Base-by-base conservation (phyloP, 2,329 filamentous ascomycete genomes). In the Pseudohalonectria lignicola region DNA sequence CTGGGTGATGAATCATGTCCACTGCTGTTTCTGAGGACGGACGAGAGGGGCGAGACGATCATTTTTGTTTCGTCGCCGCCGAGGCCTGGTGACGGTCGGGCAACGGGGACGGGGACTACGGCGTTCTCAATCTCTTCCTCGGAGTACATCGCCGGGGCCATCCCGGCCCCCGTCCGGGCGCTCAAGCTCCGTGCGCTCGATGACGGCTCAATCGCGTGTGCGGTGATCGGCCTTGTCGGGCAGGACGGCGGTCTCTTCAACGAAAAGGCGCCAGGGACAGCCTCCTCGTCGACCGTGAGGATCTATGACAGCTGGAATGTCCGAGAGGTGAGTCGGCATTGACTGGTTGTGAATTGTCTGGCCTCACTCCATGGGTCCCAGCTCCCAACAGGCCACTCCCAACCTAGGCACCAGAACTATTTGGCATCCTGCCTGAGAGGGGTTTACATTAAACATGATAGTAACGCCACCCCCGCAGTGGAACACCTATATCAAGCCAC, bases 261-360 rank as follows among this genome's bases (percentile, higher is more conserved):
- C 41, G 51, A 53, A 5, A 45, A 56, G 34, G n/a, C n/a, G n/a
- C n/a, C n/a, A n/a, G n/a, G n/a, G n/a, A 39, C 38, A 3, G 44
- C 43, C 6, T 42, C 49, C 23, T 48, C 43, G 26, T 41, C 39
- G 11, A 52, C 53, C 2, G 59, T 49, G 4, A 53, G 51, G 21
- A 49, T 62, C 9, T 61, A 58, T 40, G 56, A 62, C 39, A 51
- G 46, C 1, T 53, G 50, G 36, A 47, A 50, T 11, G 47, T 62
- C 6, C 51, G 53, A 34, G 41, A 50, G 35, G 59, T 63, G 44
- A 51, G 59, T 46, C 18, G 7, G 18, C 9, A n/a, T n/a, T n/a
- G n/a, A n/a, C n/a, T n/a, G n/a, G n/a, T n/a, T n/a, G n/a, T n/a
- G n/a, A n/a, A n/a, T n/a, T n/a, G n/a, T n/a, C n/a, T n/a, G n/a